Evolutionary conservation across 2,329 filamentous ascomycete genomes (phyloP), one percentile per base, ranked within the genome.

Genomic region (Botrytis aclada): DNA sequence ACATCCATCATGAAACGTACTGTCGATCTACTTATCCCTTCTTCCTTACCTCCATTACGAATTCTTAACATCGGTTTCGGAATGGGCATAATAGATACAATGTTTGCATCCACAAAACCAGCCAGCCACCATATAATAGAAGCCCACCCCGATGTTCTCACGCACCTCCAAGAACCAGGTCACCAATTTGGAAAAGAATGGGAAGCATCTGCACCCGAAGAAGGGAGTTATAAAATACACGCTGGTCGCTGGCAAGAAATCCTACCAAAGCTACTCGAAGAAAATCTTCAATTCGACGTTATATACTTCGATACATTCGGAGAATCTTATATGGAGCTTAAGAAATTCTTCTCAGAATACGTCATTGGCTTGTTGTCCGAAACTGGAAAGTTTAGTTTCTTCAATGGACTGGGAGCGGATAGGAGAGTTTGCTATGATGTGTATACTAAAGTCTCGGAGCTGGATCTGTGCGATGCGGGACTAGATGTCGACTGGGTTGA

Each of bases 221-320:
- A 88, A 39, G 92, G 91, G 16, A 63, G 43, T 14, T 91, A 89
- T 82, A 89, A 91, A 78, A 88, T 97, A 37, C 89, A 93, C 80
- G 84, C 87, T 54, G 93, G 94, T 4, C 86, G 86, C 76, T 97
- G 94, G 94, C 94, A 97, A 82, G 92, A 96, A 74, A 83, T 96
- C 0, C 84, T 95, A 25, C 92, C 91, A 0, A 84, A 84, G 69
- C 84, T 97, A 12, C 83, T 95, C 1, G 88, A 89, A 74, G 83
- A 89, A 58, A 92, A 92, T 16, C 87, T 92, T 78, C 84, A 89
- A 20, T 95, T 95, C 79, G 93, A 97, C 80, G 93, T 92, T 41
- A 93, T 99, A 77, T 99, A 98, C 84, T 98, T 98, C 80, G 96
- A 99, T 81, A 99, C 96, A 0, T 98, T 98, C 82, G 96, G 94